Conservation (phyloP, 768 basidiomycete genomes). For the Psilocybe sp. region DNA sequence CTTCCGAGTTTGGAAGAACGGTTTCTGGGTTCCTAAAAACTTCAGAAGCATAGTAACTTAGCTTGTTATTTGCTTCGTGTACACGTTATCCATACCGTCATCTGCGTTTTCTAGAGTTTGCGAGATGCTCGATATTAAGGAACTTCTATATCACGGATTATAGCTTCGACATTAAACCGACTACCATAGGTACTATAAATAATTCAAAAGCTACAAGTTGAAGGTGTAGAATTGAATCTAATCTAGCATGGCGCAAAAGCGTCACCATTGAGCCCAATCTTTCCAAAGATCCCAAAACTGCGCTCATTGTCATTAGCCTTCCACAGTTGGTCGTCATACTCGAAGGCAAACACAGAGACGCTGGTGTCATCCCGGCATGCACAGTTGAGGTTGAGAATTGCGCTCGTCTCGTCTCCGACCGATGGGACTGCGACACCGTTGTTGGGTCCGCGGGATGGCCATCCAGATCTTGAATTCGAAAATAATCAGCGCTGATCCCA, state of each 20-base stretch:
- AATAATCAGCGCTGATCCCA: not conserved
- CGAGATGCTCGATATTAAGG: too few species aligned
- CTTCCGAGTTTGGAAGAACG: too few species aligned
- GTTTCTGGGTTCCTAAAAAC: too few species aligned
- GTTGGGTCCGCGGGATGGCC: slow-evolving; percentile 35
- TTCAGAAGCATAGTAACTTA: too few species aligned
- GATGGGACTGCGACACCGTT: slow-evolving; percentile 29
- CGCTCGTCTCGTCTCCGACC: slow-evolving; percentile 26
- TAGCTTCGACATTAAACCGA: too few species aligned
- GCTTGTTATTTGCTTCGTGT: too few species aligned
- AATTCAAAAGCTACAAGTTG: too few species aligned
- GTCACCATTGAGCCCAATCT: slow-evolving; percentile 18
- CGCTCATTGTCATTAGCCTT: slow-evolving; percentile 34
- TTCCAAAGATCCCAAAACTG: slow-evolving; percentile 36
- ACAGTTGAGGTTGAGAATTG: slow-evolving; percentile 34
- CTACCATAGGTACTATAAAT: too few species aligned
- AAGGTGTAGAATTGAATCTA: too few species aligned
- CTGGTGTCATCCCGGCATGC: slow-evolving; percentile 26
- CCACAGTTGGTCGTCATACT: slow-evolving; percentile 37
- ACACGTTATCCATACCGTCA: too few species aligned
- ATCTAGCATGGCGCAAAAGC: not conserved
- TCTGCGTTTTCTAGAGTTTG: too few species aligned
- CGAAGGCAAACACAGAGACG: slow-evolving; percentile 33
- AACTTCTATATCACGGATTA: too few species aligned
- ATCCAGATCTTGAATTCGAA: slow-evolving; percentile 26